Evolutionary conservation across 2,329 filamentous ascomycete species (phyloP).

Genomic region (Aspergillus flavus): DNA sequence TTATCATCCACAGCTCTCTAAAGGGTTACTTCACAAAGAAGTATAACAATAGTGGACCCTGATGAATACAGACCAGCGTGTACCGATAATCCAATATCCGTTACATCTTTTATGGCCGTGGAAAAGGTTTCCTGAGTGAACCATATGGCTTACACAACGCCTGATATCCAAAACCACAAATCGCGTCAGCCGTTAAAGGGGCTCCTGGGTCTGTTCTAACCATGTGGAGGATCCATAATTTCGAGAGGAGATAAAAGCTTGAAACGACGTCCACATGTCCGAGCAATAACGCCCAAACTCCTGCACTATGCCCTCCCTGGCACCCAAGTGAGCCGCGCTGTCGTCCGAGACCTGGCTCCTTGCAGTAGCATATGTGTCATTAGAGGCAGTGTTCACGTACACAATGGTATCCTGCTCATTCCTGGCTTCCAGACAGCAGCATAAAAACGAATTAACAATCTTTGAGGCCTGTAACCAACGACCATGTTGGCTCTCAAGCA

Average conservation of each 20-base stretch:
- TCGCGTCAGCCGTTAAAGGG: background rate
- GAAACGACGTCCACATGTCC: background rate
- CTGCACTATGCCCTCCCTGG: background rate
- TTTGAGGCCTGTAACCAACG: slow-evolving; percentile 9
- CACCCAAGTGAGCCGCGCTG: background rate
- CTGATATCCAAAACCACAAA: background rate
- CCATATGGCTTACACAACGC: background rate
- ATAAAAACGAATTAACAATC: slow-evolving; percentile 7
- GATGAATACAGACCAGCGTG: background rate
- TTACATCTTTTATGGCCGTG: background rate
- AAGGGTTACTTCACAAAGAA: background rate
- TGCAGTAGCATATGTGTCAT: slow-evolving; percentile 21
- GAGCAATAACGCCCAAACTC: background rate
- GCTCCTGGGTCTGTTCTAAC: slow-evolving; percentile 1
- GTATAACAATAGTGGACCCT: background rate
- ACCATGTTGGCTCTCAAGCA: background rate
- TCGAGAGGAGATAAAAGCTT: background rate
- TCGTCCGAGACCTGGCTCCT: slow-evolving; percentile 8
- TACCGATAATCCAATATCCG: background rate
- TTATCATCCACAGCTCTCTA: background rate
- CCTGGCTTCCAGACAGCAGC: slow-evolving; percentile 9
- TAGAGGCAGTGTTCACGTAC: slow-evolving; percentile 14
- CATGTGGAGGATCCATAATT: slow-evolving; percentile 8
- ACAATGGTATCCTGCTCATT: slow-evolving; percentile 6
- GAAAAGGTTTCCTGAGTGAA: background rate